Evolutionary conservation across 1,284 basidiomycete genomes (phyloP), one percentile per base, ranked within the genome.

Genomic region (Grifola frondosa): DNA sequence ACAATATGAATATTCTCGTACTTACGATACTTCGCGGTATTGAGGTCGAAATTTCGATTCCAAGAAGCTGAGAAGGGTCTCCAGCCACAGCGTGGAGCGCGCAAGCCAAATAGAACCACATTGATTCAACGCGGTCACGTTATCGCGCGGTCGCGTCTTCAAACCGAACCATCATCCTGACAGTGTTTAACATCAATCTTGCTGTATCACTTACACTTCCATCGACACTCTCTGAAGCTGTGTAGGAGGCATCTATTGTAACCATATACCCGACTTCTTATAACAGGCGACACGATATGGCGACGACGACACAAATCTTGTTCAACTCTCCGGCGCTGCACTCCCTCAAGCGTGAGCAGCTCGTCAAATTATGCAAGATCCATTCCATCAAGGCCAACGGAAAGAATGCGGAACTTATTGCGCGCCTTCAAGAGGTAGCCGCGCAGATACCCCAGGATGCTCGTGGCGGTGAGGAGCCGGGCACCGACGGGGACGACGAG

Each of bases 241-340:
- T n/a, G n/a, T n/a, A n/a, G n/a, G n/a, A n/a, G n/a, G n/a, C n/a
- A n/a, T n/a, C n/a, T n/a, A n/a, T n/a, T n/a, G n/a, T n/a, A n/a
- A n/a, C n/a, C n/a, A n/a, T n/a, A n/a, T n/a, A n/a, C n/a, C n/a
- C n/a, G n/a, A n/a, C n/a, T n/a, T n/a, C n/a, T 24, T n/a, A 44
- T 45, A 37, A 19, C 13, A 25, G 28, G 28, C 31, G 6, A 24
- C 10, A 17, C 35, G 44, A 46, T 24, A 80, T 78, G 82, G 76
- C 80, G 29, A 80, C 79, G 6, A 85, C 83, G 2, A 86, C 83
- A 0, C 73, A 86, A 55, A 89, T 90, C 38, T 65, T 90, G 7
- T 88, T 84, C 68, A 88, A 90, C 63, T 86, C 85, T 4, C 84
- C 86, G 0, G 87, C 88, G 1, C 65, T 90, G 19, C 78, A 87